phyloP scores from a whole-genome alignment of 2,329 filamentous ascomycete genomes.

The Penicillium freii region DNA sequence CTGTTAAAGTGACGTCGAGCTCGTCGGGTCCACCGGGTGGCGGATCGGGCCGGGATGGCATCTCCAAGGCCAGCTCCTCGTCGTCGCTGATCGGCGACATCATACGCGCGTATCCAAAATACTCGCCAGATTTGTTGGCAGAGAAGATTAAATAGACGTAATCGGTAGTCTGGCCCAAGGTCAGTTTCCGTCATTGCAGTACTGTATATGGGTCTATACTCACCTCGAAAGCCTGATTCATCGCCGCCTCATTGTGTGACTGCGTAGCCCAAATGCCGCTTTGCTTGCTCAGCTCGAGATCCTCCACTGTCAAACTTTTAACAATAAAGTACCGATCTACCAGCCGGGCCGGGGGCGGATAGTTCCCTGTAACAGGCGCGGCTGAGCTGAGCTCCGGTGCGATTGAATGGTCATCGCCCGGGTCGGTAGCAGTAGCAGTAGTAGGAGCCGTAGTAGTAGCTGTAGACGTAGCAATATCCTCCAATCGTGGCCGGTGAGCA shows the following conservation, averaged over 20 bases:
- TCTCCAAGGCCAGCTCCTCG: constrained; percentile 65
- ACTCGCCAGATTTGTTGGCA: constrained; percentile 95
- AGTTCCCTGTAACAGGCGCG: constrained; percentile 15
- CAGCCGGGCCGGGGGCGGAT: constrained; percentile 34
- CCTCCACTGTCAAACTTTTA: constrained; percentile 88
- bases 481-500: constrained; percentile 16
- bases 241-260: constrained; percentile 79
- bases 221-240: constrained; percentile 83
- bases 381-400: constrained; percentile 14
- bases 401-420: constrained; percentile 8
- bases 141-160: constrained; percentile 93
- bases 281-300: constrained; percentile 81
- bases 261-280: constrained; percentile 94
- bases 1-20: constrained; percentile 75
- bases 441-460: not conserved
- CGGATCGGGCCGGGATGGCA: constrained; percentile 63
- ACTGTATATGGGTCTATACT: constrained; percentile 21
- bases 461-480: constrained; percentile 11
- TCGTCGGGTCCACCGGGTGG: constrained; percentile 60
- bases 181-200: not conserved
- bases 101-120: constrained; percentile 95
- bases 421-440: not conserved
- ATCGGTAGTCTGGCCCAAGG: constrained; percentile 62
- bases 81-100: constrained; percentile 77
- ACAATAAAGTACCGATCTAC: constrained; percentile 85